phyloP scores from a whole-genome alignment of 495 filamentous ascomycete species.

The Aspergillus conjunctus region DNA sequence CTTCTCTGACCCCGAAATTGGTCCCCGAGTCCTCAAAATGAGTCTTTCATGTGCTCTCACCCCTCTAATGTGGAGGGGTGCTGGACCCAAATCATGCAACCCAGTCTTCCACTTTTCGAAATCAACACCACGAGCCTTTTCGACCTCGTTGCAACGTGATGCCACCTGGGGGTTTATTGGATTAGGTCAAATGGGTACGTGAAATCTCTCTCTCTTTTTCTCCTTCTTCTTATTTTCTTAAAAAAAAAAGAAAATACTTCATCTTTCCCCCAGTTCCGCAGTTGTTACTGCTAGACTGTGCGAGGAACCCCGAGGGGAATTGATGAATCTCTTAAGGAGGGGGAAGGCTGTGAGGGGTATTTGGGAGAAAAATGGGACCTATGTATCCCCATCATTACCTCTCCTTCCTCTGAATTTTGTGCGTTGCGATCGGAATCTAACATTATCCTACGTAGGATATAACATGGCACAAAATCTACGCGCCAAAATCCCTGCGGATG shows the following conservation, averaged over 20 bases:
- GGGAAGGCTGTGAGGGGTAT: not conserved
- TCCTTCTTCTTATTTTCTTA: not conserved
- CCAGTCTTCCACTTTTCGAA: conserved; percentile 24
- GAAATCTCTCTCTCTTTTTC: conserved; percentile 16
- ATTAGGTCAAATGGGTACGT: conserved; percentile 82
- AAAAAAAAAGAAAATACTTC: too few species aligned
- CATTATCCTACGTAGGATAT: conserved; percentile 55
- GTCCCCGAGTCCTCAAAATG: conserved; percentile 16
- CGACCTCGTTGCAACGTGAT: conserved; percentile 53
- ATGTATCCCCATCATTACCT: not conserved
- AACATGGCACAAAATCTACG: conserved; percentile 89
- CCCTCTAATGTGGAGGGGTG: conserved; percentile 25
- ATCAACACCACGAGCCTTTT: conserved; percentile 46
- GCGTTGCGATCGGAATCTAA: conserved; percentile 8
- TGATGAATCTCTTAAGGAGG: too few species aligned
- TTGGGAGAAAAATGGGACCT: not conserved
- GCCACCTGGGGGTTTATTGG: conserved; percentile 84
- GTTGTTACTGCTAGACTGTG: too few species aligned
- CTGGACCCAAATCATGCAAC: conserved; percentile 22
- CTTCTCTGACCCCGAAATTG: not conserved
- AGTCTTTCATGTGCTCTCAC: conserved; percentile 19
- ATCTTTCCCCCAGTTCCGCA: too few species aligned
- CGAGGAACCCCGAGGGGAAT: too few species aligned
- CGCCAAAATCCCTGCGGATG: conserved; percentile 68
- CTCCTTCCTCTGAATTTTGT: not conserved